Conservation (phyloP, 2,329 filamentous ascomycete species). For the Botrytis elliptica region DNA sequence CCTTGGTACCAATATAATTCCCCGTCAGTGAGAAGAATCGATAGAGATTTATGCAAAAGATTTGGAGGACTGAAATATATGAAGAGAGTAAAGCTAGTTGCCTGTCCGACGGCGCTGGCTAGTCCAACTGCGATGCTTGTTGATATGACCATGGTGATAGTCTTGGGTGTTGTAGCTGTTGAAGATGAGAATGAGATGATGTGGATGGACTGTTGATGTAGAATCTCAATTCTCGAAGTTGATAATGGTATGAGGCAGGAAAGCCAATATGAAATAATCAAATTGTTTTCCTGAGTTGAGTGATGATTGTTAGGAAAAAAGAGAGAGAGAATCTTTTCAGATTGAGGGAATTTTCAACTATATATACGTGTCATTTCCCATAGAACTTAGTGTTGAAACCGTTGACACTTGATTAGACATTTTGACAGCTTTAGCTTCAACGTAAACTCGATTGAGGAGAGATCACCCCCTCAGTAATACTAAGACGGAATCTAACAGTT, state of each 20-base stretch:
- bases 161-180: neutral
- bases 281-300: neutral
- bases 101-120: no score
- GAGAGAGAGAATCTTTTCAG: neutral
- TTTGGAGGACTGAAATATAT: neutral
- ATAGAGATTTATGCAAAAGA: neutral
- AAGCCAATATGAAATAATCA: neutral
- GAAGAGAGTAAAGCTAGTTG: neutral
- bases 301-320: neutral
- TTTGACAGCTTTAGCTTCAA: neutral
- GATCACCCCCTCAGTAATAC: neutral
- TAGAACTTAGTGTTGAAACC: neutral
- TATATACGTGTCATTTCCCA: neutral
- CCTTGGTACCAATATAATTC: neutral
- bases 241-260: neutral
- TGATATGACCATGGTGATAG: neutral
- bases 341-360: neutral
- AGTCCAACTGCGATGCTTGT: neutral
- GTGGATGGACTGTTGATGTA: neutral
- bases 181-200: neutral
- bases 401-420: neutral
- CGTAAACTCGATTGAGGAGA: neutral
- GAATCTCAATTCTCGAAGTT: neutral
- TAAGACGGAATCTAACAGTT: neutral
- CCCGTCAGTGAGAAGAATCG: neutral